Evolutionary conservation across 176 grass and related monocot species (phyloP).

Genomic region (Oryza meyeriana): DNA sequence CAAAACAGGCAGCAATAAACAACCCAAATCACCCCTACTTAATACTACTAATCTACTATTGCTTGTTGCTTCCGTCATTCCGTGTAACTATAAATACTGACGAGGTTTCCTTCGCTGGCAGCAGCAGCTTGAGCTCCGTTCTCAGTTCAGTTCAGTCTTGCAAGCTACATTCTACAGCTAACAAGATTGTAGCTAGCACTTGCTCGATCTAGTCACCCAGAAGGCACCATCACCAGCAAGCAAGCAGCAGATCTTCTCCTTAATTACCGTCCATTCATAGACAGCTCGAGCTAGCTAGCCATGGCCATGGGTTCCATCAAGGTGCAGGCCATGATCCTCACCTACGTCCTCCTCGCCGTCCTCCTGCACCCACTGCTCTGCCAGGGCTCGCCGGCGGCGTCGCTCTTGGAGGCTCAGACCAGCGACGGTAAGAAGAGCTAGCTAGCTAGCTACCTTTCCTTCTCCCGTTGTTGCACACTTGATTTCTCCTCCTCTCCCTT

Average conservation of each 20-base stretch:
- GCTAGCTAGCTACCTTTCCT: neutral
- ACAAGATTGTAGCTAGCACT: neutral
- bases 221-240: neutral
- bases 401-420: neutral
- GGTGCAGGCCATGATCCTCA: neutral
- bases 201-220: neutral
- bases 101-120: neutral
- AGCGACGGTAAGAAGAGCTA: neutral
- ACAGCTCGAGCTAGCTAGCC: neutral
- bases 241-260: neutral
- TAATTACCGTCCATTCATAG: neutral
- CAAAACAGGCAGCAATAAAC: constrained; percentile 1
- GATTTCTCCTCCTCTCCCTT: neutral
- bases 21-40: neutral
- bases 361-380: neutral
- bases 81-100: neutral
- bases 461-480: neutral
- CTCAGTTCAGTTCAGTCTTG: neutral
- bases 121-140: neutral
- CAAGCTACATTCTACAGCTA: neutral
- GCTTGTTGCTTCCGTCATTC: too few species aligned
- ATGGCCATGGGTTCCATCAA: neutral
- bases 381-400: neutral
- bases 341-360: neutral
- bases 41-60: too few species aligned